phyloP scores from a whole-genome alignment of 352 stramenopile species.

The Globisporangium acanthophoron region DNA sequence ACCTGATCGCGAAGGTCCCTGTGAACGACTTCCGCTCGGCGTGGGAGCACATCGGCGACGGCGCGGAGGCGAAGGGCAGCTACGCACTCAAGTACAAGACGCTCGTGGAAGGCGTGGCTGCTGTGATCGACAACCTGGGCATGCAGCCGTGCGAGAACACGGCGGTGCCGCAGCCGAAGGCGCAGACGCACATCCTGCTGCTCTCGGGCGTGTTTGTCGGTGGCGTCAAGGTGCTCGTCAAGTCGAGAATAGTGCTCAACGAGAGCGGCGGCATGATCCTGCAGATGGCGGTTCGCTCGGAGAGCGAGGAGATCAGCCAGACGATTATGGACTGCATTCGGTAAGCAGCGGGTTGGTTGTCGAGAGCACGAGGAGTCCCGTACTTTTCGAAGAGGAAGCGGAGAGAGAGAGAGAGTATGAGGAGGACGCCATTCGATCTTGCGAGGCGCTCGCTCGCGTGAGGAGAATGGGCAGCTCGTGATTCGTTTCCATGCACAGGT shows the following conservation, averaged over 20 bases:
- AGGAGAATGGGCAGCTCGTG: background rate
- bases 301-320: slow-evolving; percentile 91
- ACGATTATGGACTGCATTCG: slow-evolving; percentile 97
- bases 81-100: slow-evolving; percentile 96
- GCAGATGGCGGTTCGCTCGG: slow-evolving; percentile 95
- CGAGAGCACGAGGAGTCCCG: background rate
- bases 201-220: slow-evolving; percentile 96
- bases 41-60: slow-evolving; percentile 95
- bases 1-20: slow-evolving; percentile 97
- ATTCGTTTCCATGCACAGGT: background rate
- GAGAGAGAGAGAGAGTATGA: background rate
- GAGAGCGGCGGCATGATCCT: slow-evolving; percentile 90
- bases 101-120: slow-evolving; percentile 92
- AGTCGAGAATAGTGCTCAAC: slow-evolving; percentile 93
- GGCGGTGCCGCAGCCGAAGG: slow-evolving; percentile 73
- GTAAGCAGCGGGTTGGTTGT: slow-evolving; percentile 32
- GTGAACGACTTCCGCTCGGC: slow-evolving; percentile 94
- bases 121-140: slow-evolving; percentile 95
- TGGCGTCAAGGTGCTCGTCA: slow-evolving; percentile 92
- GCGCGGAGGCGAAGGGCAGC: slow-evolving; percentile 95
- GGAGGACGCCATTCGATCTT: background rate
- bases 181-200: slow-evolving; percentile 95
- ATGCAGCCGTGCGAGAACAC: slow-evolving; percentile 98
- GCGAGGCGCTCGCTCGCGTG: background rate
- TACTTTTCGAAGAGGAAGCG: no score